These are phyloP conservation scores for Arachis stenosperma DNA, from an alignment of 306 rosid species.

Conservation along the genomic window DNA sequence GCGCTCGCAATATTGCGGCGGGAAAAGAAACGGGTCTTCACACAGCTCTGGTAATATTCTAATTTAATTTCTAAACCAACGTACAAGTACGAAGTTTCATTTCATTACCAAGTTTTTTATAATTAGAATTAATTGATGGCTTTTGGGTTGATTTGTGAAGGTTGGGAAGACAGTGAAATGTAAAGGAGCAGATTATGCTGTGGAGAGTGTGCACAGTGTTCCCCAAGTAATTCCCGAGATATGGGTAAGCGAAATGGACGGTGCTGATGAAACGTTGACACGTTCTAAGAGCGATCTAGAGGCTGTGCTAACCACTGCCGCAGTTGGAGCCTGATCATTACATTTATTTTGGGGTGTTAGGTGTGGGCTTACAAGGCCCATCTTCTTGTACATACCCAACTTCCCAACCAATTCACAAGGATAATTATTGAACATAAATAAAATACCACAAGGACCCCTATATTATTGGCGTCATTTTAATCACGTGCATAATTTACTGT, in stretches of 20 bases:
- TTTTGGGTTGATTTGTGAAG: constrained; percentile 40
- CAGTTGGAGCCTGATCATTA: constrained; percentile 62
- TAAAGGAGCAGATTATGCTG: constrained; percentile 64
- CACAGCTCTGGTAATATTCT: constrained; percentile 67
- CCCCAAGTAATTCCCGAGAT: constrained; percentile 60
- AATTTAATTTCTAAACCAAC: not conserved
- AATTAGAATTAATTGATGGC: not conserved
- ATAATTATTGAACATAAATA: not conserved
- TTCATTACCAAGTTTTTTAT: not conserved
- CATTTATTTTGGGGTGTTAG: not conserved
- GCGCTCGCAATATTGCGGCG: constrained; percentile 61
- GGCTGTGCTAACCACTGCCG: constrained; percentile 43
- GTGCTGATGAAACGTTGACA: constrained; percentile 35
- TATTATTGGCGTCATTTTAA: constrained; percentile 1
- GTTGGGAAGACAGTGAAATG: constrained; percentile 63
- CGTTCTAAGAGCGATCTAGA: constrained; percentile 69
- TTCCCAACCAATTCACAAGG: not conserved
- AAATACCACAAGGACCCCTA: not conserved
- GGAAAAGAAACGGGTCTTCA: constrained; percentile 75
- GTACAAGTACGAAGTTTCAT: not conserved
- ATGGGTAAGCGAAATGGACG: constrained; percentile 52
- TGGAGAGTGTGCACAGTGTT: constrained; percentile 56
- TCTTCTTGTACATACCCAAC: constrained; percentile 18
- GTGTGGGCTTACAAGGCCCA: not conserved
- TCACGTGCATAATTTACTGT: constrained; percentile 33